These are phyloP conservation scores for Penicillium maclennaniae DNA, from an alignment of 495 filamentous ascomycete species.

Conservation along the genomic window DNA sequence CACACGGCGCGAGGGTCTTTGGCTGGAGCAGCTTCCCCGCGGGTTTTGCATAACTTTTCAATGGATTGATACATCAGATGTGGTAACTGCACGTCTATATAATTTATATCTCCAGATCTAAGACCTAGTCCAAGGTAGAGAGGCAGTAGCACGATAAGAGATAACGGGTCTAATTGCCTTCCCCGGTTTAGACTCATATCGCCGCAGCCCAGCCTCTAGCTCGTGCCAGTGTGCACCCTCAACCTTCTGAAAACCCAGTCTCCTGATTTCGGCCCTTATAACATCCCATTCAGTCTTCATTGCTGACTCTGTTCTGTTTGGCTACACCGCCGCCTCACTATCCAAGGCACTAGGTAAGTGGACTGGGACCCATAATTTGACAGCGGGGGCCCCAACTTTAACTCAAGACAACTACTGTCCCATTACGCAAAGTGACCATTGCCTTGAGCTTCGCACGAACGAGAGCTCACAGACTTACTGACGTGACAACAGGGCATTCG, in stretches of 20 bases:
- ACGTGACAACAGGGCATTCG: too few relatives aligned
- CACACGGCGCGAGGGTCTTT: slow-evolving; percentile 13
- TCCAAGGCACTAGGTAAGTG: neutral
- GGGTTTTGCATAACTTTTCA: slow-evolving; percentile 10
- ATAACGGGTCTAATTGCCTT: slow-evolving; percentile 22
- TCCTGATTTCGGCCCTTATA: neutral
- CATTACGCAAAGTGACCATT: neutral
- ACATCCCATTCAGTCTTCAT: slow-evolving; percentile 5
- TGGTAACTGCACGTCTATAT: neutral
- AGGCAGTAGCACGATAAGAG: slow-evolving; percentile 3
- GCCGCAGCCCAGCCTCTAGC: slow-evolving; percentile 2
- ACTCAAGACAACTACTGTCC: neutral
- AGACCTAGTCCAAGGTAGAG: too few relatives aligned
- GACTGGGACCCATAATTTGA: neutral
- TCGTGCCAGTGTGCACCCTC: neutral
- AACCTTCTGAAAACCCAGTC: neutral
- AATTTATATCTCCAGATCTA: too few relatives aligned
- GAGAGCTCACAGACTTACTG: neutral
- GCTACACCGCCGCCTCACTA: neutral
- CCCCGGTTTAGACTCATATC: slow-evolving; percentile 16
- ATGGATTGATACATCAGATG: neutral
- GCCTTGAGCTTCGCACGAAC: neutral
- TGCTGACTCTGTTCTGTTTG: neutral
- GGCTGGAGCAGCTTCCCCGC: neutral
- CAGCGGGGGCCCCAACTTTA: neutral